Percentiles rank a stretch among this genome's conserved stretches.
Evolutionary conservation across 2,329 filamentous ascomycete genomes (phyloP).

Genomic region (Aspergillus sojae): DNA sequence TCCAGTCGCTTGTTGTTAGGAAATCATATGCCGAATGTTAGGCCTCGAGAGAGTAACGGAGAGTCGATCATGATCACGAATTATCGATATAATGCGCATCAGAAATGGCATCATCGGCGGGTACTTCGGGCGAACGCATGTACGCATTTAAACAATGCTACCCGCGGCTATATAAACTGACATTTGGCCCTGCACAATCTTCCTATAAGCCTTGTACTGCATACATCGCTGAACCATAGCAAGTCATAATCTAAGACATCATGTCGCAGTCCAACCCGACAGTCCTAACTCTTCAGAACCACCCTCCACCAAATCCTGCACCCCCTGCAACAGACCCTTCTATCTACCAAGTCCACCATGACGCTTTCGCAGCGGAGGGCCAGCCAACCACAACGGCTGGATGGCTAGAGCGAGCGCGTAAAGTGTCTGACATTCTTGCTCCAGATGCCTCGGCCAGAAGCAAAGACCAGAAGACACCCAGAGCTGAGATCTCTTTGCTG

Average conservation of each 20-base stretch:
- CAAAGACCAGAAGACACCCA: constrained; percentile 55
- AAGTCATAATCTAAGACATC: not conserved
- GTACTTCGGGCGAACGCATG: not conserved
- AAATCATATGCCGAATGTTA: not conserved
- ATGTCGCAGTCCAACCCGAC: not conserved
- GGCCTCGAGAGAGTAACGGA: not conserved
- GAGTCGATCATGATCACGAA: not conserved
- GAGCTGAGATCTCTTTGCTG: constrained; percentile 54
- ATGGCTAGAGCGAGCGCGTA: not conserved
- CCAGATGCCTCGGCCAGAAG: not conserved
- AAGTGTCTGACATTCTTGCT: not conserved
- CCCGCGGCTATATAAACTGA: not conserved
- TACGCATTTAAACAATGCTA: too few species aligned
- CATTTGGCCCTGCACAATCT: not conserved
- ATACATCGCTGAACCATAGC: not conserved
- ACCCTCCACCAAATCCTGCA: not conserved
- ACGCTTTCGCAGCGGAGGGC: not conserved
- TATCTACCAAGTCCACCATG: not conserved
- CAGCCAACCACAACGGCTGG: not conserved
- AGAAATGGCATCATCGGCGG: constrained; percentile 2
- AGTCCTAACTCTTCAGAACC: not conserved
- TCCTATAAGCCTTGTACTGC: not conserved
- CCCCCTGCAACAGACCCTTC: not conserved
- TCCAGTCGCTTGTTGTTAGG: not conserved
- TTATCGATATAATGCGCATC: not conserved